A percentile compares a stretch with the other conserved stretches of the same genome.
phyloP scores from a whole-genome alignment of 176 grass and related monocot genomes.

The Lolium rigidum region DNA sequence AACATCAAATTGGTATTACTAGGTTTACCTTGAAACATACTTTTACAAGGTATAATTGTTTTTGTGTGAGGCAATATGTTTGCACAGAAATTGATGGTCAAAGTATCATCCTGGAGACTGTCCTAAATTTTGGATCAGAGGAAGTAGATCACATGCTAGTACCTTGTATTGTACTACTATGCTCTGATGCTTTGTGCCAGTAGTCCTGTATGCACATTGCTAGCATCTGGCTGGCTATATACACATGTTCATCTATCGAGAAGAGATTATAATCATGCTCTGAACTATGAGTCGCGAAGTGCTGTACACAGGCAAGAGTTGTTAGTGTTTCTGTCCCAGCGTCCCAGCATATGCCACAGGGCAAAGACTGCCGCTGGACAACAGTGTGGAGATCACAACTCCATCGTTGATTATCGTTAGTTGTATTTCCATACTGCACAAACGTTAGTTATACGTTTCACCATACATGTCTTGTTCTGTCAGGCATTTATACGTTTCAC shows the following conservation, averaged over 20 bases:
- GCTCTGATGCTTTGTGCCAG: neutral
- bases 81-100: neutral
- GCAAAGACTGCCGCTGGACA: neutral
- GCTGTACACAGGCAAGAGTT: neutral
- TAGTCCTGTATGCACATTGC: neutral
- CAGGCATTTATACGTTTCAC: slow-evolving; percentile 13
- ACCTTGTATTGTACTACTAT: neutral
- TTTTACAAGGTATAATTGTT: neutral
- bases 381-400: neutral
- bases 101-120: neutral
- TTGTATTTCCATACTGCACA: neutral
- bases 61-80: neutral
- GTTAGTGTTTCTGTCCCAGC: too few species aligned
- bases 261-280: slow-evolving; percentile 10
- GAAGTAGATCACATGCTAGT: neutral
- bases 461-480: neutral
- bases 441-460: neutral
- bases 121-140: neutral
- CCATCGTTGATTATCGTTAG: neutral
- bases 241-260: neutral
- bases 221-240: slow-evolving; percentile 7
- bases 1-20: neutral
- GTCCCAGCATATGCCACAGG: neutral
- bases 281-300: neutral
- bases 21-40: neutral